phyloP scores from a whole-genome alignment of 2,329 filamentous ascomycete genomes.

The Beauveria sp. region DNA sequence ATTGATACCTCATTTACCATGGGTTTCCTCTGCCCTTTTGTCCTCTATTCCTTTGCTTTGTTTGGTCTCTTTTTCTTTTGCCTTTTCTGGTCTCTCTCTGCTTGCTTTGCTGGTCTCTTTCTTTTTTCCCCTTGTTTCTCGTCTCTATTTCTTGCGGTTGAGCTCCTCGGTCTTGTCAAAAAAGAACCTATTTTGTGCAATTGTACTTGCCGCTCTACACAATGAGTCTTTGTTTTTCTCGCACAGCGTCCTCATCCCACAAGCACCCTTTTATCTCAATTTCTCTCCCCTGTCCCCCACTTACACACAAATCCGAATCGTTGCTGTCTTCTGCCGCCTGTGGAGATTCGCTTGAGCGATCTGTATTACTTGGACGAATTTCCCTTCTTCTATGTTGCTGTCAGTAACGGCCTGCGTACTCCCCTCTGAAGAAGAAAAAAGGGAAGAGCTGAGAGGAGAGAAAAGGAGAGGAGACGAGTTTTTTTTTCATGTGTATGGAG shows the following conservation, averaged over 20 bases:
- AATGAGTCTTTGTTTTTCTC: constrained; percentile 1
- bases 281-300: constrained; percentile 12
- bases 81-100: neutral
- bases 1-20: constrained; percentile 29
- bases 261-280: constrained; percentile 16
- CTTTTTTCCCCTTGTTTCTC: constrained; percentile 12
- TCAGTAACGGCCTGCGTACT: neutral
- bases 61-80: neutral
- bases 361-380: constrained; percentile 11
- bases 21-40: neutral
- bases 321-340: neutral
- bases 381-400: neutral
- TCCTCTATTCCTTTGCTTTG: neutral
- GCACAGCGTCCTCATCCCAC: neutral
- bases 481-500: neutral
- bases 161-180: constrained; percentile 10
- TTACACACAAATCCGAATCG: constrained; percentile 19
- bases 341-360: neutral
- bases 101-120: neutral
- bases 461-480: neutral
- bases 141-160: constrained; percentile 16
- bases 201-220: constrained; percentile 25
- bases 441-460: neutral
- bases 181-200: constrained; percentile 26
- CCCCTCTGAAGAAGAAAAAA: neutral